phyloP scores from a whole-genome alignment of 2,329 filamentous ascomycete species.

The Ceratocystis cubensis region DNA sequence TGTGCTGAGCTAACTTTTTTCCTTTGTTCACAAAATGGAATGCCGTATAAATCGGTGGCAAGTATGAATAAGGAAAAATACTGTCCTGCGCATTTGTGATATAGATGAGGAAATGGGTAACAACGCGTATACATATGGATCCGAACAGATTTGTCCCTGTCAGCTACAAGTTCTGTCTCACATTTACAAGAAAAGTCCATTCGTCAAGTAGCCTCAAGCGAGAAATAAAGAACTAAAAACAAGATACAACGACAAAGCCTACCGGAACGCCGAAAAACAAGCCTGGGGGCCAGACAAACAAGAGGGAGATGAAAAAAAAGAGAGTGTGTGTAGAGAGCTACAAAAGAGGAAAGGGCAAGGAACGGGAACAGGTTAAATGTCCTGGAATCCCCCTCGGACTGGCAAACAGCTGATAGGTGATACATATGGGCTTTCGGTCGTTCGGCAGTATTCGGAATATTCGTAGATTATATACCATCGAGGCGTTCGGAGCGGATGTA shows the following conservation, averaged over 20 bases:
- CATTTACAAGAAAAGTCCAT: neutral
- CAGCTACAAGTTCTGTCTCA: neutral
- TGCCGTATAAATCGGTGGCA: too few relatives aligned
- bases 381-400: neutral
- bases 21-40: too few relatives aligned
- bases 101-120: neutral
- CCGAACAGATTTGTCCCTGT: too few relatives aligned
- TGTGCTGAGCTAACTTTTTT: too few relatives aligned
- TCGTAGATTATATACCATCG: neutral
- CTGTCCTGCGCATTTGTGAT: neutral
- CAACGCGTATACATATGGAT: neutral
- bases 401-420: neutral
- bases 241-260: neutral
- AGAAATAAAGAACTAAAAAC: neutral
- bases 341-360: neutral
- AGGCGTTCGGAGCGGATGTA: neutral
- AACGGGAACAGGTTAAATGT: neutral
- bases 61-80: neutral
- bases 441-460: neutral
- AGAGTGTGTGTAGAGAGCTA: neutral
- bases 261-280: slow-evolving; percentile 3
- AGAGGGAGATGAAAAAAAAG: neutral
- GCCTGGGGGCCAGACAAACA: neutral
- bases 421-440: neutral
- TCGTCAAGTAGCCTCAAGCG: neutral